These are phyloP conservation scores for Mortierella antarctica DNA, from an alignment of 192 early-diverging fungal species.

Conservation along the genomic window DNA sequence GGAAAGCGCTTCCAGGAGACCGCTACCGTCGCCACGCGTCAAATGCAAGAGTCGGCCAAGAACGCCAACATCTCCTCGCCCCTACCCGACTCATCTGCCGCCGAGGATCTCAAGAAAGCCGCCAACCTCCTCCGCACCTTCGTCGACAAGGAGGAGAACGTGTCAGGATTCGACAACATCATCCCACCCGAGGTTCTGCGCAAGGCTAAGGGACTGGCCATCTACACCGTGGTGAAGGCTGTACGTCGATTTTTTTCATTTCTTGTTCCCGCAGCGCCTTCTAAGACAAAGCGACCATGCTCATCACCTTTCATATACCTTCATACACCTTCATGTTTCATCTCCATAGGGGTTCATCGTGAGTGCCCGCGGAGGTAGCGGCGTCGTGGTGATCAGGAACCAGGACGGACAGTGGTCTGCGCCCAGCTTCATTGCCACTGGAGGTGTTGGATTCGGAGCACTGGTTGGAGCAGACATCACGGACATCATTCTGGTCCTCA, in stretches of 20 bases:
- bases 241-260: constrained; percentile 56
- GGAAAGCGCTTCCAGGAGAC: constrained; percentile 52
- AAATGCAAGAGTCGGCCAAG: constrained; percentile 52
- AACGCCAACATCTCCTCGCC: constrained; percentile 54
- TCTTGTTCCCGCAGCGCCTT: not conserved
- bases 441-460: constrained; percentile 87
- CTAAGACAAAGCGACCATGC: not conserved
- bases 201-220: constrained; percentile 90
- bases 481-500: constrained; percentile 94
- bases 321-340: not conserved
- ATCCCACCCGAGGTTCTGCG: constrained; percentile 74
- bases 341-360: constrained; percentile 78
- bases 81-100: constrained; percentile 28
- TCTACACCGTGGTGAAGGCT: constrained; percentile 93
- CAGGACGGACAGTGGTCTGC: constrained; percentile 82
- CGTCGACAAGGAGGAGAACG: constrained; percentile 51
- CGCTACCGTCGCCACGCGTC: constrained; percentile 42
- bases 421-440: constrained; percentile 87
- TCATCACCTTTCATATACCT: not conserved
- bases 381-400: constrained; percentile 78
- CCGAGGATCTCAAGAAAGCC: constrained; percentile 50
- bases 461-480: constrained; percentile 92
- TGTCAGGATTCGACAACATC: constrained; percentile 69
- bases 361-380: constrained; percentile 87
- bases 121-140: constrained; percentile 42